A percentile compares a stretch with the other conserved stretches of the same genome.
Conservation (phyloP, 495 filamentous ascomycete species). For the Podospora pseudocomata region DNA sequence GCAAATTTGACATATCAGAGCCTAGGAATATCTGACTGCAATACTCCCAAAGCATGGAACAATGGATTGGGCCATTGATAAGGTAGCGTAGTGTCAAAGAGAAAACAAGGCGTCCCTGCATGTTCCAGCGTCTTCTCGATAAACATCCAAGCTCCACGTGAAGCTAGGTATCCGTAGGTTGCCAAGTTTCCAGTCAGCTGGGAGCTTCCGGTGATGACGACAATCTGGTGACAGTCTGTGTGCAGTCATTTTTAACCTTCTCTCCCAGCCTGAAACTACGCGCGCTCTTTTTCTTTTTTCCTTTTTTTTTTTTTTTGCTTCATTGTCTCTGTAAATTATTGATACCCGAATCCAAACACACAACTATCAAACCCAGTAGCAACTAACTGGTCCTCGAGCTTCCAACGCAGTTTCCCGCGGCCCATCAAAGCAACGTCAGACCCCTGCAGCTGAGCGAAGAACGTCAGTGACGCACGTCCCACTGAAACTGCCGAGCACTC, state of each 20-base stretch:
- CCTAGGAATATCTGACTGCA: not conserved
- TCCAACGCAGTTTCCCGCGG: not conserved
- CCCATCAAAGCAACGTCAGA: constrained; percentile 11
- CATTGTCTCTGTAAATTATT: not conserved
- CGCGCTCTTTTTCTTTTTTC: not conserved
- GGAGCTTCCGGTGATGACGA: constrained; percentile 10
- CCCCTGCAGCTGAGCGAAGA: constrained; percentile 10
- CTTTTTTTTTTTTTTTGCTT: not conserved
- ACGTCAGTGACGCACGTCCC: constrained; percentile 33
- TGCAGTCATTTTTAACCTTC: not conserved
- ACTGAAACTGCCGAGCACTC: constrained; percentile 15
- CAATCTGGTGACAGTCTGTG: constrained; percentile 2
- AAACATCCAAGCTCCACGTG: constrained; percentile 6
- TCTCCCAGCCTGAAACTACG: not conserved
- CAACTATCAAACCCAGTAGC: not conserved
- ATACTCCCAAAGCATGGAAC: not conserved
- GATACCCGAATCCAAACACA: not conserved
- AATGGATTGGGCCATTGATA: not conserved
- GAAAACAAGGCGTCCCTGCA: not conserved
- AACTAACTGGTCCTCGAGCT: not conserved
- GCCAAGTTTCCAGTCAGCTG: constrained; percentile 2
- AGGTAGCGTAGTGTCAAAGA: not conserved
- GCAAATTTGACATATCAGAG: too few relatives aligned
- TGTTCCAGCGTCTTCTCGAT: not conserved
- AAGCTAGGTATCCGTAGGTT: not conserved